Evolutionary conservation across 2,329 filamentous ascomycete genomes (phyloP).

Genomic region (Botrytis deweyae): DNA sequence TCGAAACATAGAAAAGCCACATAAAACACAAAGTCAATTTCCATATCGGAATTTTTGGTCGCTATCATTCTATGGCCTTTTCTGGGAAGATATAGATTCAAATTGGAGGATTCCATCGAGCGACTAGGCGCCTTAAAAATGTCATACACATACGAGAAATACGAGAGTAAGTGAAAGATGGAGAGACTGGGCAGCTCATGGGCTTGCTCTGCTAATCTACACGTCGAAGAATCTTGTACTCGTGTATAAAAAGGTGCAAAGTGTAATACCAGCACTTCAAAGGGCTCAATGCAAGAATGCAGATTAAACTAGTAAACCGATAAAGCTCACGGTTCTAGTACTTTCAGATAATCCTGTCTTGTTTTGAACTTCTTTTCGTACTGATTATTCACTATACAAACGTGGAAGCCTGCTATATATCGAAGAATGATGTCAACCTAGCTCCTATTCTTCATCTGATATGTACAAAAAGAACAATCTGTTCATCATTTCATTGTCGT

Average conservation of each 20-base stretch:
- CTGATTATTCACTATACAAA: too few species aligned
- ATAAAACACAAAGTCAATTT: background rate
- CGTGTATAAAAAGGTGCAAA: background rate
- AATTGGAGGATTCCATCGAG: background rate
- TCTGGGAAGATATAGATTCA: background rate
- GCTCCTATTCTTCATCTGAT: background rate
- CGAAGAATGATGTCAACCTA: background rate
- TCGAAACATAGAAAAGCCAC: background rate
- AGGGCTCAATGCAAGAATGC: background rate
- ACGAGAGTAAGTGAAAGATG: background rate
- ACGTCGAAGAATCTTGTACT: background rate
- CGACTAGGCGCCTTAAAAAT: background rate
- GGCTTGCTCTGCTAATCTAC: background rate
- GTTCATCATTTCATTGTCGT: background rate
- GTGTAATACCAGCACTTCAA: background rate
- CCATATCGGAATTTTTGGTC: background rate
- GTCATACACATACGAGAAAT: background rate
- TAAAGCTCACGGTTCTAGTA: background rate
- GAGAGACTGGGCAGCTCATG: fast-evolving
- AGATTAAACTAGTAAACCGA: background rate
- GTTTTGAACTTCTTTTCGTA: too few species aligned
- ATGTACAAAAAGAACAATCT: background rate
- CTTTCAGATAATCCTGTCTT: background rate
- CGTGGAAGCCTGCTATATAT: too few species aligned
- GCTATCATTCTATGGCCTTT: background rate